Conservation (phyloP, 768 basidiomycete genomes). For the Auriscalpium orientale region DNA sequence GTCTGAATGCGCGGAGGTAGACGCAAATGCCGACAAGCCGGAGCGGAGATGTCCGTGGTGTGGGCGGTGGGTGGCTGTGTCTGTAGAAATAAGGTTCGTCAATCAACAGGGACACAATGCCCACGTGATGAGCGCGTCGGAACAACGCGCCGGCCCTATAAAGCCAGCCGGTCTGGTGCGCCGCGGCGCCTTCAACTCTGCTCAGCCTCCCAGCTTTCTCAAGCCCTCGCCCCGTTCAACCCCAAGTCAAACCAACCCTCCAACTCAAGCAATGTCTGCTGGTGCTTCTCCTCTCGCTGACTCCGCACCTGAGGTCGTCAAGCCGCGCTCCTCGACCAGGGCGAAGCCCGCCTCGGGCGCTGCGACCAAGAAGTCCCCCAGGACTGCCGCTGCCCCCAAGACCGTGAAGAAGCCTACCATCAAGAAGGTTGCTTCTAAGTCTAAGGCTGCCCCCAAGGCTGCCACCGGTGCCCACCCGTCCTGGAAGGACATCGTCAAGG, state of each 20-base stretch:
- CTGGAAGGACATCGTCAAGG: constrained; percentile 34
- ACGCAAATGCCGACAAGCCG: background rate
- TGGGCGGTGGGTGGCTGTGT: constrained; percentile 12
- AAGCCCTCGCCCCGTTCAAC: background rate
- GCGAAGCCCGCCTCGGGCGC: constrained; percentile 6
- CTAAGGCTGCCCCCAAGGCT: constrained; percentile 9
- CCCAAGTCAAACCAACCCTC: background rate
- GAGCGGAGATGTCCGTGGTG: background rate
- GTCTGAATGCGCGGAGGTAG: too few relatives aligned
- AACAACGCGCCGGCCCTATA: constrained; percentile 7
- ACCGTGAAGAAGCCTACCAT: constrained; percentile 11
- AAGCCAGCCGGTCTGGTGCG: constrained; percentile 6
- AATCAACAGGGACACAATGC: constrained; percentile 12
- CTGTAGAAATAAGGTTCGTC: constrained; percentile 11
- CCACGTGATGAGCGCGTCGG: constrained; percentile 15
- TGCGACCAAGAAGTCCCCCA: constrained; percentile 14
- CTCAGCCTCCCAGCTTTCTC: background rate
- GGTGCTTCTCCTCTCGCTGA: constrained; percentile 10
- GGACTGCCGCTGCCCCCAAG: constrained; percentile 8
- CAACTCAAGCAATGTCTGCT: background rate
- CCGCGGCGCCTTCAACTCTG: constrained; percentile 5
- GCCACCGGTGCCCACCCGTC: constrained; percentile 22
- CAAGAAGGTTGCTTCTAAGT: constrained; percentile 9
- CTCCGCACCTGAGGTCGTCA: constrained; percentile 3
- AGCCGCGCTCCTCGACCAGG: constrained; percentile 3